A percentile compares a stretch with the other conserved stretches of the same genome.
phyloP scores from a whole-genome alignment of 768 basidiomycete species.

The Leccinum variicolor region DNA sequence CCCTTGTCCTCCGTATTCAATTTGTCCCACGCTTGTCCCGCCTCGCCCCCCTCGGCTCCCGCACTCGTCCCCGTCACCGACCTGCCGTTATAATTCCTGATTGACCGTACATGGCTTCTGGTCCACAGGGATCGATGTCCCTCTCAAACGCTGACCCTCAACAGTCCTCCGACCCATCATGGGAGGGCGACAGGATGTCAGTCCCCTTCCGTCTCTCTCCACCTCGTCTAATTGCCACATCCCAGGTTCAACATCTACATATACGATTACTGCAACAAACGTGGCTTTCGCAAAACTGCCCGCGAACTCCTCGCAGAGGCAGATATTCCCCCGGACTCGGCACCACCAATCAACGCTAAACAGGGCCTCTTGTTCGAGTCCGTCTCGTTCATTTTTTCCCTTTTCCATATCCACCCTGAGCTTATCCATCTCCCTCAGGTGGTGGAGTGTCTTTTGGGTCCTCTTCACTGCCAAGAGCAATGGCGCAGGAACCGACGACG shows the following conservation, averaged over 20 bases:
- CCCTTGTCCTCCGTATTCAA: background rate
- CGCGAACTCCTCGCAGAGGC: slow-evolving; percentile 64
- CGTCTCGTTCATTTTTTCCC: slow-evolving; percentile 19
- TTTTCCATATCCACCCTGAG: background rate
- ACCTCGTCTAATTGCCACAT: slow-evolving; percentile 2
- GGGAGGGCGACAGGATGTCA: slow-evolving; percentile 87
- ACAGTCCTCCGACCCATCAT: slow-evolving; percentile 44
- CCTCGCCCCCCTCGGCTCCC: background rate
- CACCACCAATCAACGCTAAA: slow-evolving; percentile 77
- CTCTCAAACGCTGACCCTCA: slow-evolving; percentile 9
- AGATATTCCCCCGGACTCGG: slow-evolving; percentile 55
- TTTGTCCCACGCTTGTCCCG: background rate
- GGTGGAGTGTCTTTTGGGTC: slow-evolving; percentile 92
- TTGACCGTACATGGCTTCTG: slow-evolving; percentile 17
- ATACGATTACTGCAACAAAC: slow-evolving; percentile 79
- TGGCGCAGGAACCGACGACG: slow-evolving; percentile 63
- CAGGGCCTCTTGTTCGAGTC: slow-evolving; percentile 85
- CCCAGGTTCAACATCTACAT: slow-evolving; percentile 88
- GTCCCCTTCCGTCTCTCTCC: slow-evolving; percentile 25
- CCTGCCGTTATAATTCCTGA: slow-evolving; percentile 2
- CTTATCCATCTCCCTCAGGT: slow-evolving; percentile 40
- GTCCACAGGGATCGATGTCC: slow-evolving; percentile 27
- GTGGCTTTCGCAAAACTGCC: slow-evolving; percentile 73
- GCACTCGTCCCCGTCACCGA: background rate
- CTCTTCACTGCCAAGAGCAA: slow-evolving; percentile 79